These are phyloP conservation scores for Cucurbita maxima DNA, from an alignment of 306 rosid genomes.

Conservation along the genomic window DNA sequence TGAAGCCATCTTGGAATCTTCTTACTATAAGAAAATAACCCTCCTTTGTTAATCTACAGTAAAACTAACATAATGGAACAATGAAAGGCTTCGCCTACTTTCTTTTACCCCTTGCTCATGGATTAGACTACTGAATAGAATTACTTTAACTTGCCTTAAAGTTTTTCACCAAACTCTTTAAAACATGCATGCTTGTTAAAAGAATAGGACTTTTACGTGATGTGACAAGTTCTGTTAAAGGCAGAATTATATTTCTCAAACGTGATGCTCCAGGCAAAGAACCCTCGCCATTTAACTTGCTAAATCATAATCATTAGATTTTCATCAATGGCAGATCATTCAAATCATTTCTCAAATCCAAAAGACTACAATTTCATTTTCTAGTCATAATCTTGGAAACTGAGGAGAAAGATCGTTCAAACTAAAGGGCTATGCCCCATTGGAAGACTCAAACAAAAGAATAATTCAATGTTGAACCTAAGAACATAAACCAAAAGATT, in stretches of 20 bases:
- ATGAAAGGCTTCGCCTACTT: background rate
- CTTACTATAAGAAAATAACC: background rate
- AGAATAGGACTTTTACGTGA: background rate
- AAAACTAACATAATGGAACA: background rate
- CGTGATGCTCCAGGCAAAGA: background rate
- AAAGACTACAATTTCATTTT: background rate
- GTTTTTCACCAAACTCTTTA: background rate
- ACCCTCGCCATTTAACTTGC: background rate
- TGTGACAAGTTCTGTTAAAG: background rate
- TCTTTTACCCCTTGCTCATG: background rate
- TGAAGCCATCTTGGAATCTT: constrained; percentile 12
- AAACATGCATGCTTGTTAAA: background rate
- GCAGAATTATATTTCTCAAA: background rate
- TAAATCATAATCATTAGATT: background rate
- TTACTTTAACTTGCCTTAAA: background rate
- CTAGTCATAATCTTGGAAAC: background rate
- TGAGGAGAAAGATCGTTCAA: background rate
- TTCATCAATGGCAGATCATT: background rate
- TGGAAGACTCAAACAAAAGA: background rate
- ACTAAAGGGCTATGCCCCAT: background rate
- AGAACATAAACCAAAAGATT: background rate
- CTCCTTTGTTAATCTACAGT: background rate
- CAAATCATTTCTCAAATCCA: background rate
- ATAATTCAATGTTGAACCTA: background rate
- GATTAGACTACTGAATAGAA: background rate